Conservation (phyloP, 2,329 filamentous ascomycete species). For the Alternaria novae-zelandiae region DNA sequence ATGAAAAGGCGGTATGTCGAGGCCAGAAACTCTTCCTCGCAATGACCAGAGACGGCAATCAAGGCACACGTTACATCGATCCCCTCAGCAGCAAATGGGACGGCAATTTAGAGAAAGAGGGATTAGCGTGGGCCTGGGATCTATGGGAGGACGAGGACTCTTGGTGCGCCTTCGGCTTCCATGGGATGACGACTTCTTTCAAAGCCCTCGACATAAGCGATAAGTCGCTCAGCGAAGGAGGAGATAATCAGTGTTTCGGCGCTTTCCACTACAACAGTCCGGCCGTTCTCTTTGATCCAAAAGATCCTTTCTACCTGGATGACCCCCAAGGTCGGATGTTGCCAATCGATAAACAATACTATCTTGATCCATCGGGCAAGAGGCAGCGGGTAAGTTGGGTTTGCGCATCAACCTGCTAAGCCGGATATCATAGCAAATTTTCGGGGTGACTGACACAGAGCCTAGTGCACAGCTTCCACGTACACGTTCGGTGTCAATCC, state of each 20-base stretch:
- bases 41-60: background rate
- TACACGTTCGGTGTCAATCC: background rate
- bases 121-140: background rate
- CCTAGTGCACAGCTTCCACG: background rate
- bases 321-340: background rate
- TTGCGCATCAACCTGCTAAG: background rate
- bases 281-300: background rate
- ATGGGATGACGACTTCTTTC: background rate
- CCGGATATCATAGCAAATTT: background rate
- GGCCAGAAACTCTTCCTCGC: background rate
- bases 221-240: background rate
- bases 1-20: background rate
- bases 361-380: background rate
- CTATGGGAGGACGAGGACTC: background rate
- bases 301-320: background rate
- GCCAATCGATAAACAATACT: background rate
- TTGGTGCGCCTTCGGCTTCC: background rate
- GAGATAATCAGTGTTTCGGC: background rate
- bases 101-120: background rate
- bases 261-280: background rate
- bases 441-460: background rate
- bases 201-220: background rate
- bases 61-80: background rate
- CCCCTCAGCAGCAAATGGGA: background rate
- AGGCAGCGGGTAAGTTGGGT: background rate